A percentile compares a stretch with the other conserved stretches of the same genome.
Evolutionary conservation across 192 early-diverging fungal species (phyloP).

Genomic region (Phycomyces nitens): DNA sequence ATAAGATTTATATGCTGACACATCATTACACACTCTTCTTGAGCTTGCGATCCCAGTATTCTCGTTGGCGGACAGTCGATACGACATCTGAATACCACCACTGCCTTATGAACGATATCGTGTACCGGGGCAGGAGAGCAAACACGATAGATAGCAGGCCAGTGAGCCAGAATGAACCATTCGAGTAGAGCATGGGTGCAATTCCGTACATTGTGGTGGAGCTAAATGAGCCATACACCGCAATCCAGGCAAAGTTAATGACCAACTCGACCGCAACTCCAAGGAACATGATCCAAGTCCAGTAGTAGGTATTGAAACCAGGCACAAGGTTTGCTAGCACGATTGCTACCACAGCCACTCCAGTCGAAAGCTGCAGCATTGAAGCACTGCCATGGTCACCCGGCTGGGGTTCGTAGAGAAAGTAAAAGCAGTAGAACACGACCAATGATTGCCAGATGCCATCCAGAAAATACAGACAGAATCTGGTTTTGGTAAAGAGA

Average conservation of each 20-base stretch:
- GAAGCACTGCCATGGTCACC: slow-evolving; percentile 55
- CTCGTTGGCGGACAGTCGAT: not conserved
- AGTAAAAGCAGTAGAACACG: slow-evolving; percentile 75
- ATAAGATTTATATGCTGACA: too few relatives aligned
- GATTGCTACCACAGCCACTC: slow-evolving; percentile 75
- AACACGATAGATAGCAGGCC: slow-evolving; percentile 65
- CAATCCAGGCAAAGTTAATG: slow-evolving; percentile 64
- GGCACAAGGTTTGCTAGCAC: slow-evolving; percentile 79
- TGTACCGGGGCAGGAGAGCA: slow-evolving; percentile 67
- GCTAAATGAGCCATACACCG: slow-evolving; percentile 57
- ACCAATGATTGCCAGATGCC: slow-evolving; percentile 91
- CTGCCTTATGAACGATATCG: slow-evolving; percentile 61
- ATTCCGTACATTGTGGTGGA: slow-evolving; percentile 69
- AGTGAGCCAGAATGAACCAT: slow-evolving; percentile 73
- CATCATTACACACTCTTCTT: not conserved
- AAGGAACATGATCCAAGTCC: slow-evolving; percentile 76
- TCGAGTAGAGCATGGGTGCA: slow-evolving; percentile 56
- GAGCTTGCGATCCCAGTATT: not conserved
- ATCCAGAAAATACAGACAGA: slow-evolving; percentile 84
- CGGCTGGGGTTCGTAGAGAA: slow-evolving; percentile 53
- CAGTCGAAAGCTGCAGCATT: slow-evolving; percentile 69
- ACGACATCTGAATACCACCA: slow-evolving; percentile 60
- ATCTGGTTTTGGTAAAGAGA: slow-evolving; percentile 80
- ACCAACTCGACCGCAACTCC: slow-evolving; percentile 63
- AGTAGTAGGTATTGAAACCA: slow-evolving; percentile 75